Evolutionary conservation across 202 grass and related monocot genomes (phyloP).

Genomic region (Thinopyrum obtusiflorum): DNA sequence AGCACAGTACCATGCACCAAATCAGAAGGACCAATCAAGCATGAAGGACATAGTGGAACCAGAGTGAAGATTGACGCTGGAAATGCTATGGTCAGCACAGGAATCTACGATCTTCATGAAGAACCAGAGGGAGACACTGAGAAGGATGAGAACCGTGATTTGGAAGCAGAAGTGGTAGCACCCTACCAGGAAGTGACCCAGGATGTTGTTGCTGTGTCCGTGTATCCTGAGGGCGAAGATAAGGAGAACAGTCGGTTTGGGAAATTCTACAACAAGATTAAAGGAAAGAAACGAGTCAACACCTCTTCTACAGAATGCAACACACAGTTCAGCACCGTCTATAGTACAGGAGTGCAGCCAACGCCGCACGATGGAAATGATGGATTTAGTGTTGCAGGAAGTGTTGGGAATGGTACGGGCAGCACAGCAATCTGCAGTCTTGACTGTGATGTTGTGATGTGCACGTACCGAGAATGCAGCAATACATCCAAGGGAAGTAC

Average conservation of each 20-base stretch:
- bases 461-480: not conserved
- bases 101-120: not conserved
- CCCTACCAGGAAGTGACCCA: not conserved
- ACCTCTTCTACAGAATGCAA: not conserved
- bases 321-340: not conserved
- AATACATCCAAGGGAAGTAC: conserved; percentile 21
- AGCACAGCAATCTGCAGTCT: not conserved
- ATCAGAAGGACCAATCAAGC: not conserved
- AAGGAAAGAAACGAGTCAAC: not conserved
- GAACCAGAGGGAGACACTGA: not conserved
- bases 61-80: not conserved
- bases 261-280: not conserved
- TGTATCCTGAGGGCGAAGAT: not conserved
- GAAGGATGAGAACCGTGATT: not conserved
- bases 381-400: not conserved
- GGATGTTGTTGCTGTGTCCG: not conserved
- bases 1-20: not conserved
- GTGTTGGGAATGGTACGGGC: not conserved
- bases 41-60: not conserved
- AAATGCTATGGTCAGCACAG: not conserved
- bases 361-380: not conserved
- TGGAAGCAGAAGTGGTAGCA: not conserved
- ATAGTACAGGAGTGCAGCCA: not conserved
- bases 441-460: not conserved
- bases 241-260: not conserved